Conservation (phyloP, 2,329 filamentous ascomycete genomes). For the Aspergillus terreus region DNA sequence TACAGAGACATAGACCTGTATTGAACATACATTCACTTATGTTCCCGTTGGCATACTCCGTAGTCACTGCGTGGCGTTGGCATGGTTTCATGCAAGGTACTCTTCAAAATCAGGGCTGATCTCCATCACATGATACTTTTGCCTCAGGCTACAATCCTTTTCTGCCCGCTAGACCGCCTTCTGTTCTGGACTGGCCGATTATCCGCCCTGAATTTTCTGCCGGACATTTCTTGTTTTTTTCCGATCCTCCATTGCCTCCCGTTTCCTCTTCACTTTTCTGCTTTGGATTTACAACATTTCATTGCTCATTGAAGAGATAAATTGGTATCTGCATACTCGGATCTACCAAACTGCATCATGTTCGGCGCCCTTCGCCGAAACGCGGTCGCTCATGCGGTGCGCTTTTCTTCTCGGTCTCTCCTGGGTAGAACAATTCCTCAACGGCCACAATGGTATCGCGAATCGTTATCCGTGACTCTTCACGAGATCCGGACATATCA, state of each 20-base stretch:
- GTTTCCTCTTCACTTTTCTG: background rate
- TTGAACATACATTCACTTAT: too few species aligned
- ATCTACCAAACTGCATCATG: conserved; percentile 26
- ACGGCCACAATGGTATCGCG: conserved; percentile 25
- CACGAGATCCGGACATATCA: conserved; percentile 25
- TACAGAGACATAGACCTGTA: too few species aligned
- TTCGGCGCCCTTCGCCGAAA: conserved; percentile 38
- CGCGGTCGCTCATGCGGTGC: conserved; percentile 34
- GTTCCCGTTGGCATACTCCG: too few species aligned
- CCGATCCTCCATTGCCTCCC: background rate
- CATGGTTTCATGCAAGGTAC: too few species aligned
- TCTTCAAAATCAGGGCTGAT: too few species aligned
- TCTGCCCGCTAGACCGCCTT: background rate
- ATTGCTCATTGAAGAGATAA: too few species aligned
- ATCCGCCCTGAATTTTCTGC: conserved; percentile 5
- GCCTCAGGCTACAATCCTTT: background rate
- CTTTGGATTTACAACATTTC: background rate
- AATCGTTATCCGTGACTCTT: conserved; percentile 14
- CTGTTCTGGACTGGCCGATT: background rate
- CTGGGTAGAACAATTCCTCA: conserved; percentile 25
- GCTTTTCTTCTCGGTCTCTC: conserved; percentile 28
- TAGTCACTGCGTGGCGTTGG: too few species aligned
- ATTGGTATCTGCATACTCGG: background rate
- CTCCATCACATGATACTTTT: background rate
- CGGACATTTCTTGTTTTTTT: conserved; percentile 15